Evolutionary conservation across 164 flowering plant species (phyloP), one percentile per base, ranked within the genome.

Genomic region (Euptelea pleiosperma): DNA sequence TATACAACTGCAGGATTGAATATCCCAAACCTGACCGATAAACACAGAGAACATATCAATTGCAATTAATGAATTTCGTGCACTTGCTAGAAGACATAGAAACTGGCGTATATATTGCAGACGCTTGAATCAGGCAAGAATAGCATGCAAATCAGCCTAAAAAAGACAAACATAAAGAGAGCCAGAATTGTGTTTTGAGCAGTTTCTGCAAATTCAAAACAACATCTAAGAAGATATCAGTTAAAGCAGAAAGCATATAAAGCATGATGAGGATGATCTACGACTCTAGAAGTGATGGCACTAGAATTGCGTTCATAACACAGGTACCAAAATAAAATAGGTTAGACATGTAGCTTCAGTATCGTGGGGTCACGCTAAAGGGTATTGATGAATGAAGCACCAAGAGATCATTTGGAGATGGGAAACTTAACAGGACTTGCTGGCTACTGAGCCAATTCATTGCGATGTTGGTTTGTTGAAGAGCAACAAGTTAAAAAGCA

Each of bases 1-100:
- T 93, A 93, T 14, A 93, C 97, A 58, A 83, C 67, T 26, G 88
- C 47, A 12, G 99, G 96, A 57, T 85, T 81, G 75, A 93, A 90
- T 75, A 90, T 79, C 9, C 93, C 93, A 71, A 93, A 86, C 99
- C 97, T 93, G 84, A 63, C 61, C 10, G 57, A 37, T 18, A 25
- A 52, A 55, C 35, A 18, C 14, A 68, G 14, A 59, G n/a, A 57
- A 39, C 14, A 28, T 16, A 24, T 50, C 11, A 45, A 18, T 24
- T 39, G 10, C 26, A 60, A 29, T 14, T 22, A 42, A 25, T 46
- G 16, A 42, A 29, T n/a, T n/a, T n/a, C n/a, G n/a, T n/a, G n/a
- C n/a, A n/a, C n/a, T n/a, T n/a, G n/a, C n/a, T n/a, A n/a, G n/a
- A n/a, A n/a, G n/a, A n/a, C n/a, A n/a, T n/a, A n/a, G n/a, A n/a